phyloP scores from a whole-genome alignment of 164 flowering plant genomes.

The grape (Vitis vinifera) region DNA sequence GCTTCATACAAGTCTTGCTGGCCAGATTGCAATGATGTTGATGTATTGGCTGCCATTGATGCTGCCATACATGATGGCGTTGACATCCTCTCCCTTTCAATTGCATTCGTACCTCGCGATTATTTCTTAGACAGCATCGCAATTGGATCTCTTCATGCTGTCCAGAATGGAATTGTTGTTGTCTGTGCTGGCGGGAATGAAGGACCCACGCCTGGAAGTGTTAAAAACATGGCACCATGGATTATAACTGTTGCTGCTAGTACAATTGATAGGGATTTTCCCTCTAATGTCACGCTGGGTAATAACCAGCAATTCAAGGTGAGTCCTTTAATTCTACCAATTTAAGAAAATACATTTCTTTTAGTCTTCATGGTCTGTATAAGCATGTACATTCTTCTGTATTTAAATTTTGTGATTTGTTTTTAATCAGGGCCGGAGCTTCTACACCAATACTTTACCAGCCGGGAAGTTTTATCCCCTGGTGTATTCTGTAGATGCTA shows the following conservation, averaged over 20 bases:
- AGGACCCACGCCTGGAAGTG: constrained; percentile 4
- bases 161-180: constrained; percentile 20
- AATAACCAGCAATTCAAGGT: not conserved
- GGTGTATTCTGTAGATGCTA: too few relatives aligned
- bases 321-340: too few relatives aligned
- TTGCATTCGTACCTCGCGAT: not conserved
- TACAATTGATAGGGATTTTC: too few relatives aligned
- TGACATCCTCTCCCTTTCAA: constrained; percentile 20
- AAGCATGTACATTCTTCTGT: not conserved
- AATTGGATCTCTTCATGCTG: constrained; percentile 26
- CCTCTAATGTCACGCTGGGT: too few relatives aligned
- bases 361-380: too few relatives aligned
- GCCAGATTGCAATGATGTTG: constrained; percentile 14
- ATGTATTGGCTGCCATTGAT: constrained; percentile 22
- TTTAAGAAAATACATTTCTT: too few relatives aligned
- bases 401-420: not conserved
- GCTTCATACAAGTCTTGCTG: constrained; percentile 32
- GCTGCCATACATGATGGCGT: constrained; percentile 31
- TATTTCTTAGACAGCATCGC: not conserved
- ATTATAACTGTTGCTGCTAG: not conserved
- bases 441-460: not conserved
- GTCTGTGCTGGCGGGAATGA: constrained; percentile 20
- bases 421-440: not conserved
- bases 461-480: constrained; percentile 1
- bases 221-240: constrained; percentile 27